Base-by-base conservation (phyloP, 139 green algal species). In the Asterochloris erici region DNA sequence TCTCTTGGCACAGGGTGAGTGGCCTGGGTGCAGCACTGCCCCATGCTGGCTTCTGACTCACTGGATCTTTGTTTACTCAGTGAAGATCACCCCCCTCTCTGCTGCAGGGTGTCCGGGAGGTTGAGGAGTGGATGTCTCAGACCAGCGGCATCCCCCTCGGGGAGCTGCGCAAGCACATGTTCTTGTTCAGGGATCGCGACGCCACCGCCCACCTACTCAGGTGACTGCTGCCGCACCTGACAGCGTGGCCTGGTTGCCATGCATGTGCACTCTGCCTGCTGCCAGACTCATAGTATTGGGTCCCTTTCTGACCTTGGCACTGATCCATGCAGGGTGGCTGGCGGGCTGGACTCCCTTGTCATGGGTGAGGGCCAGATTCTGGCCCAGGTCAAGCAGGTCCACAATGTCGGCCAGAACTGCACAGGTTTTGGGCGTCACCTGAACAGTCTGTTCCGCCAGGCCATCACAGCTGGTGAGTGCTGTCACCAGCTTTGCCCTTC, bases 361-460 rank as follows among this genome's bases (percentile, higher is more conserved):
- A 96, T 99, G 93, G 97, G 97, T 24, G 97, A 99, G 90, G 97
- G 97, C 24, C 97, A 99, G 87, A 99, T 99, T 81, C 88, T 99
- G 68, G 96, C 97, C 17, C 97, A 99, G 90, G 96, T 99, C 24
- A 95, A 95, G 86, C 90, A 96, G 85, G 95, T 98, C 38, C 96
- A 98, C 90, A 96, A 98, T 87, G 95, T 98, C 10, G 97, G 96
- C 13, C 95, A 98, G 90, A 93, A 92, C 79, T 87, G 84, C 28
- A 82, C 88, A 12, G 97, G 96, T 73, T 99, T 99, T 86, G 97
- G 97, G 0, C 92, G 97, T 28, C 95, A 99, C 86, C 90, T 99
- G 54, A 99, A 97, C 81, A 96, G 95, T 27, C 91, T 99, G 17
- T 99, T 99, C 94, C 99, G 98, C 94, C 77, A 81, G 62, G 77